Evolutionary conservation across 2,329 filamentous ascomycete species (phyloP), one percentile per base, ranked within the genome.

Genomic region (Lecanicillium sp.): DNA sequence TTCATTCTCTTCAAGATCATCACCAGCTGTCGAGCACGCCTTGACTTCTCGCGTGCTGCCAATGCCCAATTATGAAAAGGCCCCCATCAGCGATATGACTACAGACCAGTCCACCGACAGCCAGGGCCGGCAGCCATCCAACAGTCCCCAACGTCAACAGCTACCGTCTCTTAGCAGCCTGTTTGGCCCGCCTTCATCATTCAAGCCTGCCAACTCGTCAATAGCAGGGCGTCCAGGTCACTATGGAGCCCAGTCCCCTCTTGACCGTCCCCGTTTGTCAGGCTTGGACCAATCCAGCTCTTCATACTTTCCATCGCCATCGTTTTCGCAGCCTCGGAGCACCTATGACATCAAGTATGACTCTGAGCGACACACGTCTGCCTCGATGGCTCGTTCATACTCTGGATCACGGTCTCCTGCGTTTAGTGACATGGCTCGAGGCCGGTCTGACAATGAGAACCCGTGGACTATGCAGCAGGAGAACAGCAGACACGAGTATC

Each of bases 21-120:
- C 57, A 15, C 55, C 57, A 28, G 52, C 61, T 37, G 67, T 64
- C 50, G 68, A 71, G 29, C 40, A 37, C 29, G 22, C 30, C 19
- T 47, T 40, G 44, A 27, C 44, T 17, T 40, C 41, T 3, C 37
- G 38, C 18, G 56, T 58, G 43, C 65, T 72, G 54, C 68, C 70
- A 48, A 78, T 77, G 74, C 71, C 72, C 53, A 69, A 63, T 57
- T 70, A 76, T 75, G 73, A 73, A 42, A 68, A 64, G 45, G 54
- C 58, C 46, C 52, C 60, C 45, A 63, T 56, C 52, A 51, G 57
- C 55, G 64, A 67, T 43, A 64, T 68, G 64, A 59, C 60, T 32
- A 15, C 19, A 18, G 31, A 22, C 38, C 29, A 36, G 25, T 17
- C 11, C 32, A n/a, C 25, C 33, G 48, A 48, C 33, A 25, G 34